These are phyloP conservation scores for Phytophthora ramorum DNA, from an alignment of 352 stramenopile genomes.

Conservation along the genomic window DNA sequence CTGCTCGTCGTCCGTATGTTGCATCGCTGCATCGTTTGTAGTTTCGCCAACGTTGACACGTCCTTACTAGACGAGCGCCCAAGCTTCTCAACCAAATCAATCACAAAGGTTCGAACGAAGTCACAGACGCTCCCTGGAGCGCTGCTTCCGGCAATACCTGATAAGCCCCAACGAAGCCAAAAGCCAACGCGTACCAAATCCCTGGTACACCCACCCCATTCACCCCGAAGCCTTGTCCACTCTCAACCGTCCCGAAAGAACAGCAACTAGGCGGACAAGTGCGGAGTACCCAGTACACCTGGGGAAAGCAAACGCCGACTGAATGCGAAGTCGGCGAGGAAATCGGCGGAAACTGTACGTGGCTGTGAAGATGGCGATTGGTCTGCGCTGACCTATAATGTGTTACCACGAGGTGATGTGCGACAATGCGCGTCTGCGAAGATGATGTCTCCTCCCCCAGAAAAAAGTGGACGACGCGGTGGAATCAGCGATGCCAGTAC, in stretches of 20 bases:
- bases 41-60: slow-evolving; percentile 4
- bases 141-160: slow-evolving; percentile 7
- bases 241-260: slow-evolving; percentile 1
- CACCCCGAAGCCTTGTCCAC: too few species aligned
- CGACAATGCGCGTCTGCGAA: too few species aligned
- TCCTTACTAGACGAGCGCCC: slow-evolving; percentile 6
- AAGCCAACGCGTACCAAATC: neutral
- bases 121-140: slow-evolving; percentile 9
- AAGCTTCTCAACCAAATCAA: slow-evolving; percentile 9
- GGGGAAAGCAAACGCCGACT: slow-evolving; percentile 1
- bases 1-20: neutral
- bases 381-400: too few species aligned
- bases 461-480: too few species aligned
- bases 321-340: neutral
- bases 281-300: slow-evolving; percentile 1
- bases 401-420: too few species aligned
- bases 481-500: too few species aligned
- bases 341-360: too few species aligned
- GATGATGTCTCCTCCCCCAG: too few species aligned
- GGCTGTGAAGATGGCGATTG: too few species aligned
- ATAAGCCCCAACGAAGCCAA: neutral
- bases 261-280: neutral
- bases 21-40: slow-evolving; percentile 2
- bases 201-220: slow-evolving; percentile 2
- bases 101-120: slow-evolving; percentile 1